Conservation (phyloP, 129 eudicot species). For the Deinandra increscens region DNA sequence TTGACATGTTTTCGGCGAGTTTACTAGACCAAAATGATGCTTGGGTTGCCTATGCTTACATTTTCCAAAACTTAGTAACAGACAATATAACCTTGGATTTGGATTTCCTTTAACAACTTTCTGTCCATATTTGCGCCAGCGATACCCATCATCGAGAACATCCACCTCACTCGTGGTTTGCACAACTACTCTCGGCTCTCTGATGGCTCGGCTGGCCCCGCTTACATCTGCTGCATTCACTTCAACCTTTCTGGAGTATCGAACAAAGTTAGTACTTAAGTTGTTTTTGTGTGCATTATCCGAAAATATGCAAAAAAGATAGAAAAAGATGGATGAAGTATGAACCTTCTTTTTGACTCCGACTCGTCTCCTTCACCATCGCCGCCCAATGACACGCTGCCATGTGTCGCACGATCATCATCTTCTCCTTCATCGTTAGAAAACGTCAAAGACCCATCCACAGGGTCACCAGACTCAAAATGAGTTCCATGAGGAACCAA, state of each 20-base stretch:
- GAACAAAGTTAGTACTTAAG: background rate
- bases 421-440: constrained; percentile 59
- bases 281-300: background rate
- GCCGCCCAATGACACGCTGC: constrained; percentile 55
- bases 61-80: background rate
- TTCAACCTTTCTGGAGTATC: constrained; percentile 54
- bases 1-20: too few species aligned
- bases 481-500: constrained; percentile 26
- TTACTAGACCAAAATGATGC: background rate
- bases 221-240: constrained; percentile 56
- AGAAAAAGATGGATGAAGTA: constrained; percentile 11
- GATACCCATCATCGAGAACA: constrained; percentile 73
- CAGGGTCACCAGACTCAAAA: constrained; percentile 45
- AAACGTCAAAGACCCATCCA: constrained; percentile 52
- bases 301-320: background rate
- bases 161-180: constrained; percentile 85
- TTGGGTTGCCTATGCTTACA: background rate
- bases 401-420: constrained; percentile 63
- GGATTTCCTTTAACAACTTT: constrained; percentile 83
- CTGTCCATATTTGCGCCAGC: constrained; percentile 81
- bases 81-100: constrained; percentile 57
- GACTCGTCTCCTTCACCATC: constrained; percentile 73
- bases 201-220: constrained; percentile 59
- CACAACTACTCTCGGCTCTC: constrained; percentile 80
- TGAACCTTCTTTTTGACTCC: constrained; percentile 71